Conservation (phyloP, 805 yeast genomes). For the Wickerhamomyces canadensis region DNA sequence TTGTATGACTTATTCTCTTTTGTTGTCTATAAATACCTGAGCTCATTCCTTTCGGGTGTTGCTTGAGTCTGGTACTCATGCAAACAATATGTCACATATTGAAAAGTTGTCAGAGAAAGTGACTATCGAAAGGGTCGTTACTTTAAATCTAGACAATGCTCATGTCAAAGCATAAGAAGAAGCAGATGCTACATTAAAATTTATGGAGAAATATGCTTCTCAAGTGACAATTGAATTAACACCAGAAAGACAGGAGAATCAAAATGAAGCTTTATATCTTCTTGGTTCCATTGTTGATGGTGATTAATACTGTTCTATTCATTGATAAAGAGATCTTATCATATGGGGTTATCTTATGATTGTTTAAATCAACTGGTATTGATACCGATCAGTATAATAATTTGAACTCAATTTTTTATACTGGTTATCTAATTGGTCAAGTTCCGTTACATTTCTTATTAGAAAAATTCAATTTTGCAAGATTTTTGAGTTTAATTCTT, state of each 20-base stretch:
- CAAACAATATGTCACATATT: too few relatives aligned
- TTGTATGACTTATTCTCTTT: too few relatives aligned
- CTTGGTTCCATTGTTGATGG: conserved; percentile 18
- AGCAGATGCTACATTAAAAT: conserved; percentile 24
- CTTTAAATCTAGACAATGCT: background rate
- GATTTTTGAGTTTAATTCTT: conserved; percentile 16
- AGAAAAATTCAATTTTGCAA: conserved; percentile 29
- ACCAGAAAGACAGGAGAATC: conserved; percentile 9
- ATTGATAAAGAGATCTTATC: conserved; percentile 39
- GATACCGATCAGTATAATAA: conserved; percentile 23
- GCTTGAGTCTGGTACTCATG: too few relatives aligned
- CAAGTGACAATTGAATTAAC: conserved; percentile 8
- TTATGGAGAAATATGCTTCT: conserved; percentile 19
- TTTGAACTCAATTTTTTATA: conserved; percentile 32
- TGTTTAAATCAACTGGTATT: conserved; percentile 26
- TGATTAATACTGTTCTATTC: conserved; percentile 25
- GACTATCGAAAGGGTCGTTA: background rate
- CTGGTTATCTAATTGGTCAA: conserved; percentile 42
- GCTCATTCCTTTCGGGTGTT: too few relatives aligned
- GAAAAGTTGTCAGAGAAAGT: too few relatives aligned
- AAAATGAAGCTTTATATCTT: conserved; percentile 12
- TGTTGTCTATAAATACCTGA: too few relatives aligned
- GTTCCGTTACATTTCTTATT: conserved; percentile 37
- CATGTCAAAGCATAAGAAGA: conserved; percentile 13
- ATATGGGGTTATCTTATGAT: conserved; percentile 34